Evolutionary conservation across 495 filamentous ascomycete species (phyloP), one percentile per base, ranked within the genome.

Genomic region (Physcia stellaris): DNA sequence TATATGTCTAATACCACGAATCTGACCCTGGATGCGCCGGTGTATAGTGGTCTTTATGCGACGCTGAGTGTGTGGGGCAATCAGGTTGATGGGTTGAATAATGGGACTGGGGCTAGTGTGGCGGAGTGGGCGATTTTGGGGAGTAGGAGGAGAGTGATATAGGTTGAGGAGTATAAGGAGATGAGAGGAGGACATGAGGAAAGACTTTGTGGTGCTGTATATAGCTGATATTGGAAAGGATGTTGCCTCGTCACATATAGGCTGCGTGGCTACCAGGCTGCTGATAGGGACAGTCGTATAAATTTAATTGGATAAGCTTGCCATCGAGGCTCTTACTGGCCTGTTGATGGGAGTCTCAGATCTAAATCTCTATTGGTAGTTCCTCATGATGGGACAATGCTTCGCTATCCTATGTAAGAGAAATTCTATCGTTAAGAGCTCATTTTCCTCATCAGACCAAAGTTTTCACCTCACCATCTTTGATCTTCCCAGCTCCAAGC

Each of bases 101-200:
- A 74, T 47, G 66, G 57, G 2, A 60, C 58, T 0, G 80, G 81
- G 0, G 75, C 74, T 2, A 82, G 76, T 13, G 80, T 86, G 5
- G 80, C 77, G 11, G 82, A 85, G 53, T 83, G 78, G 69, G 76
- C 63, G 24, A 61, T 83, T 43, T 47, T 81, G 37, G 57, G 59
- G 20, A 30, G 29, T 20, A 24, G 22, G 13, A 35, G 42, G 22
- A 12, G 3, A 21, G 22, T 11, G 26, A 9, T 27, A 30, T 17
- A 24, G 18, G 26, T n/a, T 16, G 23, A 39, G 15, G 32, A 16
- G 4, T 20, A 18, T 19, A 23, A 32, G 11, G 31, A 38, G 37
- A n/a, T n/a, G n/a, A n/a, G n/a, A n/a, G n/a, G n/a, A n/a, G n/a
- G n/a, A n/a, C n/a, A n/a, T 13, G 29, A 31, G 13, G 29, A 31